A percentile compares a stretch with the other conserved stretches of the same genome.
phyloP scores from a whole-genome alignment of 352 stramenopile species.

The Phytophthora syringae region DNA sequence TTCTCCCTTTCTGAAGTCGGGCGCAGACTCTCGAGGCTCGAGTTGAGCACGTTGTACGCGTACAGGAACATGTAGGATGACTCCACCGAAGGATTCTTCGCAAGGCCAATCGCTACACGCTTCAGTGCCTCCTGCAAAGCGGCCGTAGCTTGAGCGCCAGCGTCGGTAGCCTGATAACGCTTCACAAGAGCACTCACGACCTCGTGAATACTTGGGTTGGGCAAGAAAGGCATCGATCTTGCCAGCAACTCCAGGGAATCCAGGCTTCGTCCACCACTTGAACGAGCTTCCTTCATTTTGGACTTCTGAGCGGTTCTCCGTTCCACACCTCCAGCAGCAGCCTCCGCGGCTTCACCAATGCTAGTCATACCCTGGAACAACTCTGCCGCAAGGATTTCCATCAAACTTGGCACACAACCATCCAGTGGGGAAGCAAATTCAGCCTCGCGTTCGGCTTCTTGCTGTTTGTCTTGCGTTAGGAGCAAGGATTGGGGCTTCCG shows the following conservation, averaged over 20 bases:
- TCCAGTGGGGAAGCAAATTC: conserved; percentile 74
- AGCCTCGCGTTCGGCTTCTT: conserved; percentile 33
- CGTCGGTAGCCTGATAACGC: conserved; percentile 70
- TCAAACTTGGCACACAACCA: conserved; percentile 77
- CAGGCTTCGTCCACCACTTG: conserved; percentile 63
- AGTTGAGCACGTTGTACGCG: conserved; percentile 83
- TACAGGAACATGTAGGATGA: conserved; percentile 88
- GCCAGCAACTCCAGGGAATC: conserved; percentile 85
- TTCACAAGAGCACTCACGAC: conserved; percentile 78
- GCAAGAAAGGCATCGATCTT: conserved; percentile 86
- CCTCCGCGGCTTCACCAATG: conserved; percentile 39
- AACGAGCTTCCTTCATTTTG: conserved; percentile 90
- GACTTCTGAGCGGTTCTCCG: conserved; percentile 71
- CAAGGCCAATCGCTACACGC: conserved; percentile 75
- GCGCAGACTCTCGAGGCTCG: conserved; percentile 75
- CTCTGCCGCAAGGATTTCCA: conserved; percentile 84
- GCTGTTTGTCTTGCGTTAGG: conserved; percentile 24
- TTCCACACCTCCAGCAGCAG: conserved; percentile 42
- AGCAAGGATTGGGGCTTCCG: conserved; percentile 32
- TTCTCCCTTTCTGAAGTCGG: conserved; percentile 74
- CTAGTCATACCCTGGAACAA: conserved; percentile 75
- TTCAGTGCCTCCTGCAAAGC: conserved; percentile 82
- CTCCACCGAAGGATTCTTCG: conserved; percentile 86
- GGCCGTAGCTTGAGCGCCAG: conserved; percentile 57
- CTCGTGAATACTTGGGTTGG: conserved; percentile 81